Percentiles rank a stretch among this genome's conserved stretches.
Evolutionary conservation across 2,329 filamentous ascomycete species (phyloP).

Genomic region (Paecilomyces formosus): DNA sequence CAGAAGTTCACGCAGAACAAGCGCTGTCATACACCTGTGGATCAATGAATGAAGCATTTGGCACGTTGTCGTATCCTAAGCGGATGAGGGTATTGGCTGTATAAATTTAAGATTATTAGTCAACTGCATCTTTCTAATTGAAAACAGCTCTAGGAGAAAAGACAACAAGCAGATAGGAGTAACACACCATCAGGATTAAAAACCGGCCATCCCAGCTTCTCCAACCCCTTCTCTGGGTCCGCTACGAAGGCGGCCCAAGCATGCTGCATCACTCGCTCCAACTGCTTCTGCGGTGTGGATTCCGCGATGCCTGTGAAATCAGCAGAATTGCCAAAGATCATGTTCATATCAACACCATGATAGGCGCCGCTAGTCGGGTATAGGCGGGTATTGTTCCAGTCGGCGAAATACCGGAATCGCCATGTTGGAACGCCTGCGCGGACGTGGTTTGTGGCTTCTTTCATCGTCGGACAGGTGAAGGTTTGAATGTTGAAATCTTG

Average conservation of each 20-base stretch:
- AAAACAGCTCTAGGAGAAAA: too few species aligned
- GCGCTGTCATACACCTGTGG: too few species aligned
- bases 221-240: slow-evolving; percentile 30
- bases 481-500: slow-evolving; percentile 36
- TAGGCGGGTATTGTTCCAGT: slow-evolving; percentile 44
- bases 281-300: slow-evolving; percentile 18
- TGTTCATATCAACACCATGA: slow-evolving; percentile 43
- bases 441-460: slow-evolving; percentile 30
- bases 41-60: too few species aligned
- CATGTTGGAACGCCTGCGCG: slow-evolving; percentile 32
- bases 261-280: slow-evolving; percentile 31
- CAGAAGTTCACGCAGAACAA: too few species aligned
- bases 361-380: slow-evolving; percentile 42
- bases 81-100: too few species aligned
- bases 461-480: slow-evolving; percentile 40
- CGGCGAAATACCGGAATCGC: slow-evolving; percentile 43
- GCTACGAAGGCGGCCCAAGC: slow-evolving; percentile 37
- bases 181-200: slow-evolving; percentile 15
- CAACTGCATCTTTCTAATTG: too few species aligned
- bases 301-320: slow-evolving; percentile 33
- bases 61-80: too few species aligned
- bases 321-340: slow-evolving; percentile 38
- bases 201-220: slow-evolving; percentile 29
- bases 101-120: too few species aligned
- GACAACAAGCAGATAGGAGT: too few species aligned